Percentiles rank a stretch among this genome's conserved stretches.
Conservation (phyloP, 2,329 filamentous ascomycete genomes). For the Aspergillus puulaauensis region DNA sequence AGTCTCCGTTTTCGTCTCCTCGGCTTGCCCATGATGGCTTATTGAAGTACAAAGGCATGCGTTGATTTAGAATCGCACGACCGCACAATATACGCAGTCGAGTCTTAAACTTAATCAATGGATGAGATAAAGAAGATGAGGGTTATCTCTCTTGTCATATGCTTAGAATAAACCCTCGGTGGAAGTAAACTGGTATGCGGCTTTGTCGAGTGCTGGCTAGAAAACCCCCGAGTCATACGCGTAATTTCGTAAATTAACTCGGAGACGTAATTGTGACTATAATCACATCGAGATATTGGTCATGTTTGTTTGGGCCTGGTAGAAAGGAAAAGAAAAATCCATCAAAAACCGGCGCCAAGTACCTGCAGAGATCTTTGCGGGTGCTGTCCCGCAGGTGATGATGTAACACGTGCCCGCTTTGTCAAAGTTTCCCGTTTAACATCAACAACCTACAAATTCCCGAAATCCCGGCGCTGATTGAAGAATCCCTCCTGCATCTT, state of each 20-base stretch:
- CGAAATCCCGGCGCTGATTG: not conserved
- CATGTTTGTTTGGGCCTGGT: not conserved
- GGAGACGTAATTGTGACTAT: not conserved
- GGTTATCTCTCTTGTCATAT: not conserved
- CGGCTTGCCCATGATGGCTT: conserved; percentile 52
- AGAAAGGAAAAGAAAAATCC: not conserved
- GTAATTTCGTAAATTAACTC: not conserved
- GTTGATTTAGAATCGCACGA: not conserved
- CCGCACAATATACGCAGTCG: not conserved
- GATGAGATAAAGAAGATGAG: not conserved
- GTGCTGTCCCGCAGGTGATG: not conserved
- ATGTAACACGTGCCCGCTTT: conserved; percentile 1
- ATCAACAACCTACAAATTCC: not conserved
- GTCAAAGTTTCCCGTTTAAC: not conserved
- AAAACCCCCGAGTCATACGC: not conserved
- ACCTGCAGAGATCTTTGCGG: not conserved
- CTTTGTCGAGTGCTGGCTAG: not conserved
- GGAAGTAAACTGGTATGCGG: not conserved
- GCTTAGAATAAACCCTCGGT: not conserved
- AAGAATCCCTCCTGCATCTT: not conserved
- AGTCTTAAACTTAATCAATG: not conserved
- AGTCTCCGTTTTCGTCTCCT: conserved; percentile 31
- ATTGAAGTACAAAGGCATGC: conserved; percentile 55
- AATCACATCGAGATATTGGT: not conserved
- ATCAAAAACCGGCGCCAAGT: not conserved